Conservation (phyloP, 306 rosid species). For the Dalbergia oliveri region DNA sequence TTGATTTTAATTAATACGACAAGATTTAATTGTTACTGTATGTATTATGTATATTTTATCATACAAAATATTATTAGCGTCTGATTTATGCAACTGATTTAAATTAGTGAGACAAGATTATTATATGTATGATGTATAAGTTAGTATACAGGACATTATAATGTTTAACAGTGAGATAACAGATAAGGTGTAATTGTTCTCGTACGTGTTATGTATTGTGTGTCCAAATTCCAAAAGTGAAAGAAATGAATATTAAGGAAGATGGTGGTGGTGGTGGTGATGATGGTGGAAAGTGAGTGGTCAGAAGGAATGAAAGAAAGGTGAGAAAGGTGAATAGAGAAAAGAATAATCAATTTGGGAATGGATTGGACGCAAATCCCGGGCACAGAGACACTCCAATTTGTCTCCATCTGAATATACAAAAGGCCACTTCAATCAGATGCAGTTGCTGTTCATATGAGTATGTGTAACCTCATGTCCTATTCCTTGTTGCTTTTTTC, state of each 20-base stretch:
- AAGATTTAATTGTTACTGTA: no score
- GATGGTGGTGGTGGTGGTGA: not conserved
- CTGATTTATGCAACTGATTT: no score
- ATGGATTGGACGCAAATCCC: constrained; percentile 34
- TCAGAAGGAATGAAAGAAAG: constrained; percentile 26
- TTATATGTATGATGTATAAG: no score
- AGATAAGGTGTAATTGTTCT: no score
- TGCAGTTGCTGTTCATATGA: not conserved
- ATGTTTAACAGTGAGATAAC: no score
- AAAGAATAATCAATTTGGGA: not conserved
- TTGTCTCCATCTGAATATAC: constrained; percentile 44
- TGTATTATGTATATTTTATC: no score
- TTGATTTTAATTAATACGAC: no score
- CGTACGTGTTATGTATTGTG: no score
- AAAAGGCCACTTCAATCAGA: not conserved
- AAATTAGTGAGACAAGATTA: no score
- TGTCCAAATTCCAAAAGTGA: not conserved
- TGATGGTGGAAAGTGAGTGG: not conserved
- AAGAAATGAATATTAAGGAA: not conserved
- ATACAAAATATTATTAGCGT: no score
- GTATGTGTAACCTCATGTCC: constrained; percentile 2
- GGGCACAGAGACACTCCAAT: constrained; percentile 39
- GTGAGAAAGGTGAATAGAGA: not conserved
- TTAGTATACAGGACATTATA: no score
- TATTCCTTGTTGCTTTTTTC: constrained; percentile 15